Evolutionary conservation across 164 flowering plant genomes (phyloP), one percentile per base, ranked within the genome.

Genomic region (Nymphaea colorata): DNA sequence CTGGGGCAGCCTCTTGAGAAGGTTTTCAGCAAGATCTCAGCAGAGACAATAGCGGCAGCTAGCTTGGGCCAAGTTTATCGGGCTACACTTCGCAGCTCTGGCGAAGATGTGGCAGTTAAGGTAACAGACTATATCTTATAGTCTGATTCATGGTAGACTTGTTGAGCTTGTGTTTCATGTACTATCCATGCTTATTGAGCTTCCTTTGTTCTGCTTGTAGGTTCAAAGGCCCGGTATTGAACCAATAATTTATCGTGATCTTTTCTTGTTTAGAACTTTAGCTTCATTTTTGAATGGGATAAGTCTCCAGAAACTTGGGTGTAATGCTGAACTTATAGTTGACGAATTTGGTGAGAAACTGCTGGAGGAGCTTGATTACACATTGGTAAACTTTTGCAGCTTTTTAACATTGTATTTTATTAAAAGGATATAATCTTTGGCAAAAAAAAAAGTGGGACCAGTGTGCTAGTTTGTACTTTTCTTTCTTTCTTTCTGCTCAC

Each of bases 291-390:
- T 94, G 79, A 94, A 94, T 73, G 98, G 97, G 61, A 80, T 94
- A 69, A 94, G 97, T 81, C 81, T 94, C 42, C 93, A 89, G 77
- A 94, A 94, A 75, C 78, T 94, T 72, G 98, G 98, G 25, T 94
- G 98, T 80, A 94, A 94, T 74, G 96, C 98, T 16, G 98, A 94
- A 82, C 88, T 94, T 72, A 94, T 94, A 63, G 96, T 94, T 76
- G 98, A 94, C 82, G 98, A 91, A 78, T 94, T 94, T 77, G 97
- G 98, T 70, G 98, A 94, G 78, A 94, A 94, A 82, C 97, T 94
- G 72, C 73, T 94, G 79, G 98, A 94, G 85, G 98, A 94, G 81
- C 97, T 94, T 62, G 98, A 94, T 76, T 94, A 94, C 74, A 94
- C 96, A 64, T 76, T 94, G 97, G 98, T 94, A 86, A 45, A 36